A percentile compares a stretch with the other conserved stretches of the same genome.
Conservation (phyloP, 495 filamentous ascomycete genomes). For the Amniculicola lignicola region DNA sequence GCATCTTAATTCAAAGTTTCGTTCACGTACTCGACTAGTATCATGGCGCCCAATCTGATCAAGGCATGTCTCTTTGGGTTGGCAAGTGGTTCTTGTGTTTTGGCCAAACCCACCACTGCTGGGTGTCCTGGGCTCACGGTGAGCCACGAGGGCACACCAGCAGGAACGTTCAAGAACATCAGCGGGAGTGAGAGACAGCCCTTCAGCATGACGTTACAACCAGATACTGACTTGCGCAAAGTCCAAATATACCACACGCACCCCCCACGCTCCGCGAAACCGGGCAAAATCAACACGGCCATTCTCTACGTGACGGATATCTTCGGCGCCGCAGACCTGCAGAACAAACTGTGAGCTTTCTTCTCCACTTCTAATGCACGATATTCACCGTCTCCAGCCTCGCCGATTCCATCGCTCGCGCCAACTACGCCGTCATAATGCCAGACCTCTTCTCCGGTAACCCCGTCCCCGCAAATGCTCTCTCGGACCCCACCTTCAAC, state of each 20-base stretch:
- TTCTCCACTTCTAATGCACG: neutral
- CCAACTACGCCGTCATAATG: constrained; percentile 7
- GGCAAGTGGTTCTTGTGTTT: neutral
- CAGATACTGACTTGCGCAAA: neutral
- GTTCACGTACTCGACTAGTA: too few species aligned
- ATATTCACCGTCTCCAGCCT: neutral
- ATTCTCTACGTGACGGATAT: constrained; percentile 23
- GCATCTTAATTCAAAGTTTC: too few species aligned
- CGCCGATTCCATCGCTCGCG: constrained; percentile 22
- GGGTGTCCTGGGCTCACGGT: neutral
- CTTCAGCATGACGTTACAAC: neutral
- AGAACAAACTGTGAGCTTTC: constrained; percentile 22
- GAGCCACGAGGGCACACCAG: constrained; percentile 5
- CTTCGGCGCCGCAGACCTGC: constrained; percentile 11
- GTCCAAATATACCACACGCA: constrained; percentile 23
- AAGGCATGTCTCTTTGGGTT: neutral
- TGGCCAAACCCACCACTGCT: neutral
- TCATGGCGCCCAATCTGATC: neutral
- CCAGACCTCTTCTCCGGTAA: constrained; percentile 27
- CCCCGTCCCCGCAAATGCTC: neutral
- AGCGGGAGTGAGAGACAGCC: constrained; percentile 9
- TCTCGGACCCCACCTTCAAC: constrained; percentile 4
- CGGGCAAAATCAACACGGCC: constrained; percentile 8
- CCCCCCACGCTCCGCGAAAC: neutral
- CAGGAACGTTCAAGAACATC: constrained; percentile 18